Evolutionary conservation across 2,329 filamentous ascomycete species (phyloP), one percentile per base, ranked within the genome.

Genomic region (Aspergillus niger): DNA sequence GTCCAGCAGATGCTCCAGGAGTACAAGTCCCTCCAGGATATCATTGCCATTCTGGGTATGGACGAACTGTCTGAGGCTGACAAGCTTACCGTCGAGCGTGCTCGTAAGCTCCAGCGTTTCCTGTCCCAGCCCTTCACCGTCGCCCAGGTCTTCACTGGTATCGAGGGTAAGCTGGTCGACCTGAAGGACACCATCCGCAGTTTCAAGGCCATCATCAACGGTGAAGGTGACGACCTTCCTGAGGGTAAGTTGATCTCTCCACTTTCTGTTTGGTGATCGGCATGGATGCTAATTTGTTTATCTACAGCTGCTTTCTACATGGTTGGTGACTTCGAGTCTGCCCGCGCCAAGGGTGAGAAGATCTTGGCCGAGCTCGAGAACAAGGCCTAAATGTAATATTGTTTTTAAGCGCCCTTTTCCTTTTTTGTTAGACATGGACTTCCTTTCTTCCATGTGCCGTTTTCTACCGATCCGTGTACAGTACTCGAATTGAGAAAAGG

Each of bases 21-120:
- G 87, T 99, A 99, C 91, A 98, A 98, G 91, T 98, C 94, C 69
- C 92, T 99, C 72, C 95, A 99, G 86, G 95, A 99, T 86, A 99
- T 99, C 89, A 97, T 97, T 86, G 95, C 95, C 83, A 99, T 99
- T 92, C 84, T 98, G 80, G 94, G 94, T 90, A 98, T 99, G 95
- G 95, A 99, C 83, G 95, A 99, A 82, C 85, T 99, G 83, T 98
- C 95, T 69, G 95, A 98, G 87, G 91, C 91, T 75, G 95, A 99
- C 83, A 97, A 99, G 90, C 89, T 99, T 76, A 98, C 95, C 74
- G 95, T 99, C 87, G 95, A 99, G 90, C 95, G 95, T 89, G 95
- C 95, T 82, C 94, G 95, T 86, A 98, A 98, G 89, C 90, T 99
- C 80, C 95, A 99, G 88, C 91, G 93, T 90, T 99, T 99, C 92